phyloP scores from a whole-genome alignment of 495 filamentous ascomycete species.

The Bacidia rubella region DNA sequence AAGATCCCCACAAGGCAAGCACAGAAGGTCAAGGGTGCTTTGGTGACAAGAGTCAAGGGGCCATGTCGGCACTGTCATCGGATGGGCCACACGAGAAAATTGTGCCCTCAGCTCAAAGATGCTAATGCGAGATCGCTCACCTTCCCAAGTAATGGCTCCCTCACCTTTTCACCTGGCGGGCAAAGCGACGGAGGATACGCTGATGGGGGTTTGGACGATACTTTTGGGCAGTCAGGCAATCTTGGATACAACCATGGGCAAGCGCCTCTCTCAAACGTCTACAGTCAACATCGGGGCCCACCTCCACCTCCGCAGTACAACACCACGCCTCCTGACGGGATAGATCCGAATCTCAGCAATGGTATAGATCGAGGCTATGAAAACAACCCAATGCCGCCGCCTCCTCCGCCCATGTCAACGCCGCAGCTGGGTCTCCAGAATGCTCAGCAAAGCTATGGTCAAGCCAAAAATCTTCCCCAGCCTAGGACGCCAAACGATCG shows the following conservation, averaged over 20 bases:
- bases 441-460: not conserved
- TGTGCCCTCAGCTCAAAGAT: slow-evolving; percentile 15
- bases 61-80: slow-evolving; percentile 18
- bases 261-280: not conserved
- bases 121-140: slow-evolving; percentile 4
- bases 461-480: not conserved
- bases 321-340: not conserved
- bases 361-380: not conserved
- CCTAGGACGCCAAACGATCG: not conserved
- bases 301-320: not conserved
- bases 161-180: not conserved
- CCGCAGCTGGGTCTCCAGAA: not conserved
- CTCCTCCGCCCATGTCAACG: not conserved
- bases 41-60: slow-evolving; percentile 14
- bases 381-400: not conserved
- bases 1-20: slow-evolving; percentile 17
- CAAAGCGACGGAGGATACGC: slow-evolving; percentile 9
- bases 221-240: not conserved
- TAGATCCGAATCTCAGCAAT: not conserved
- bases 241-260: slow-evolving; percentile 7
- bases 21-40: slow-evolving; percentile 18
- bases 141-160: slow-evolving; percentile 21
- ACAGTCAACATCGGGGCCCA: slow-evolving; percentile 5
- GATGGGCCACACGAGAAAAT: slow-evolving; percentile 14
- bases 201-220: slow-evolving; percentile 8